Evolutionary conservation across 305 asterid genomes (phyloP).

Genomic region (Fraxinus baroniana): DNA sequence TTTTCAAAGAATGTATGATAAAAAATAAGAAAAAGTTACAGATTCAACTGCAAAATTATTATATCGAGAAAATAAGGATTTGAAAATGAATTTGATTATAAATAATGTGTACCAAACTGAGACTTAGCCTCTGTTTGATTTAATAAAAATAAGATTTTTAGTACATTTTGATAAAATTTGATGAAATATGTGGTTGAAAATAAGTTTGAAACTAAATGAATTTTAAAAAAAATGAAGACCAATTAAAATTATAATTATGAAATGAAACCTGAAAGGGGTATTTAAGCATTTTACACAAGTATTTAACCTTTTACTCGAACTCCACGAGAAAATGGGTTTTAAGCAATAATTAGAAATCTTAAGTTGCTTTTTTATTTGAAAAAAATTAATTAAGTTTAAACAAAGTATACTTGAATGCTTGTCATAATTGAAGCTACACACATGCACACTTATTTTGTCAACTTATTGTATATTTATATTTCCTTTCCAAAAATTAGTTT

Average conservation of each 20-base stretch:
- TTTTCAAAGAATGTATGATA: too few relatives aligned
- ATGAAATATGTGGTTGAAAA: too few relatives aligned
- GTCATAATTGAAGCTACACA: neutral
- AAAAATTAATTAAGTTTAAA: neutral
- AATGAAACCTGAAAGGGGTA: too few relatives aligned
- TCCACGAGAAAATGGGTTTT: neutral
- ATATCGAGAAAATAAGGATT: too few relatives aligned
- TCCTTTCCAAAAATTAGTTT: neutral
- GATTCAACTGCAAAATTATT: too few relatives aligned
- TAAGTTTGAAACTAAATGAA: too few relatives aligned
- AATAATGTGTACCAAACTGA: neutral
- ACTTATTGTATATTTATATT: neutral
- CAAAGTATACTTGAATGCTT: neutral
- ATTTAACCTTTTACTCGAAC: neutral
- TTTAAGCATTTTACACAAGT: too few relatives aligned
- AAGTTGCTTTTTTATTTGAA: too few relatives aligned
- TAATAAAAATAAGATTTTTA: too few relatives aligned
- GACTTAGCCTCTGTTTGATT: neutral
- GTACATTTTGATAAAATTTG: too few relatives aligned
- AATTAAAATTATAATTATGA: too few relatives aligned
- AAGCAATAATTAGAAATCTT: neutral
- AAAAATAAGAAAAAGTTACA: neutral
- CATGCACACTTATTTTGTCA: neutral
- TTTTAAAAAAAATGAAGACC: neutral
- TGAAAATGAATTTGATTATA: neutral